Conservation (phyloP, 2,329 filamentous ascomycete species). For the Parafenestella ontariensis region DNA sequence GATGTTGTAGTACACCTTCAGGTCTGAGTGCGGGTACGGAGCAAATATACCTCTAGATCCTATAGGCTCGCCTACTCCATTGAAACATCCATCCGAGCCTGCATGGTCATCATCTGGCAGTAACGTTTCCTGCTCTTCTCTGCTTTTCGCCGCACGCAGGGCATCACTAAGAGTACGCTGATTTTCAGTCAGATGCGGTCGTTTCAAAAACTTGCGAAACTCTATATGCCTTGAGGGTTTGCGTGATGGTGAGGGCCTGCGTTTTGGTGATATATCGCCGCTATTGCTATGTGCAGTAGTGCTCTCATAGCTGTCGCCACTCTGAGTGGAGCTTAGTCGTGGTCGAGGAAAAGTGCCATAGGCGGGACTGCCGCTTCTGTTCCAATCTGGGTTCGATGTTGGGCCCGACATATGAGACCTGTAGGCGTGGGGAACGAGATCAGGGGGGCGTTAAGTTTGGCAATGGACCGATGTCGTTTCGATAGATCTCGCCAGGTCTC, state of each 20-base stretch:
- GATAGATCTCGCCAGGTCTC: background rate
- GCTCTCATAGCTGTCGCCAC: conserved; percentile 28
- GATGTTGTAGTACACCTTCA: conserved; percentile 80
- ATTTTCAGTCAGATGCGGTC: conserved; percentile 40
- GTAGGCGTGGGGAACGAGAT: conserved; percentile 1
- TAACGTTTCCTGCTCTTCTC: conserved; percentile 58
- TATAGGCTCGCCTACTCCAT: conserved; percentile 44
- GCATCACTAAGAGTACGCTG: conserved; percentile 49
- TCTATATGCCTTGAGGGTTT: conserved; percentile 38
- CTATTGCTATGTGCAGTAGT: conserved; percentile 24
- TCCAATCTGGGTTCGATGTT: conserved; percentile 36
- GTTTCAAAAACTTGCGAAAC: conserved; percentile 40
- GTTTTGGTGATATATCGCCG: conserved; percentile 30
- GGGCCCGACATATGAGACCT: conserved; percentile 35
- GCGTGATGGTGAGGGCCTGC: conserved; percentile 21
- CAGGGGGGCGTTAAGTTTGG: background rate
- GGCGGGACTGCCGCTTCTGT: conserved; percentile 24
- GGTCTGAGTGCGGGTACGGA: conserved; percentile 65
- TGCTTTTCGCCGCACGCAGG: conserved; percentile 48
- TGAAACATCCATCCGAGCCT: conserved; percentile 55
- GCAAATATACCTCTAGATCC: conserved; percentile 50
- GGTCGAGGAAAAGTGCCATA: conserved; percentile 34
- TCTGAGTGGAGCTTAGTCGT: conserved; percentile 20
- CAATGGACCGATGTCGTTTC: background rate
- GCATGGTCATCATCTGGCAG: conserved; percentile 54